Percentiles rank a stretch among this genome's conserved stretches.
Evolutionary conservation across 495 filamentous ascomycete species (phyloP).

Genomic region (Trichoderma gamsii): DNA sequence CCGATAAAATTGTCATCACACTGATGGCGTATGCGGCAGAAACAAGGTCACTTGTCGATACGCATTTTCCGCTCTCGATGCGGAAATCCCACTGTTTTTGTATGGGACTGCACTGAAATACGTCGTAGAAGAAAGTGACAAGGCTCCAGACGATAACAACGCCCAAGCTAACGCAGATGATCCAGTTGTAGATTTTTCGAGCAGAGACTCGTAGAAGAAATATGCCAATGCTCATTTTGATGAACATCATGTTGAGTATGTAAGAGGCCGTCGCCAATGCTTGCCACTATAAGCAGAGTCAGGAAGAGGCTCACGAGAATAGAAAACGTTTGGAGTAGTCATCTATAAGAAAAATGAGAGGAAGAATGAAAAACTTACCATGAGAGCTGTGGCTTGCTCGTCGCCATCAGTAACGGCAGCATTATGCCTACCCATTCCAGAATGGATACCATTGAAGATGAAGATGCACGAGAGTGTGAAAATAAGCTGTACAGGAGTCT

Average conservation of each 20-base stretch:
- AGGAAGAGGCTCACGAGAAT: background rate
- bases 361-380: slow-evolving; percentile 18
- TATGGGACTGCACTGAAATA: slow-evolving; percentile 35
- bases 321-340: background rate
- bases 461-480: slow-evolving; percentile 33
- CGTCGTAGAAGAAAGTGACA: slow-evolving; percentile 35
- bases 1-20: slow-evolving; percentile 34
- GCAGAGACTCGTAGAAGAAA: slow-evolving; percentile 37
- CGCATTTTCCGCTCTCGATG: slow-evolving; percentile 28
- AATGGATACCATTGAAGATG: slow-evolving; percentile 26
- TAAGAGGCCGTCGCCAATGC: slow-evolving; percentile 35
- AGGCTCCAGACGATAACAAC: slow-evolving; percentile 34
- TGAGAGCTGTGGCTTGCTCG: slow-evolving; percentile 32
- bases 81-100: slow-evolving; percentile 37
- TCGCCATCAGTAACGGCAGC: slow-evolving; percentile 24
- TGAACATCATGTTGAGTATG: slow-evolving; percentile 38
- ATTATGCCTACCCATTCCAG: slow-evolving; percentile 36
- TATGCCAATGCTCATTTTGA: slow-evolving; percentile 40
- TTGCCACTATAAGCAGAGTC: slow-evolving; percentile 27
- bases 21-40: slow-evolving; percentile 36
- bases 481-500: slow-evolving; percentile 23
- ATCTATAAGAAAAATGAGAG: background rate
- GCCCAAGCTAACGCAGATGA: slow-evolving; percentile 28
- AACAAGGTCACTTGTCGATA: slow-evolving; percentile 29
- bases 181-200: slow-evolving; percentile 32